Conservation (phyloP, 2,329 filamentous ascomycete species). For the Colletotrichum lupini region DNA sequence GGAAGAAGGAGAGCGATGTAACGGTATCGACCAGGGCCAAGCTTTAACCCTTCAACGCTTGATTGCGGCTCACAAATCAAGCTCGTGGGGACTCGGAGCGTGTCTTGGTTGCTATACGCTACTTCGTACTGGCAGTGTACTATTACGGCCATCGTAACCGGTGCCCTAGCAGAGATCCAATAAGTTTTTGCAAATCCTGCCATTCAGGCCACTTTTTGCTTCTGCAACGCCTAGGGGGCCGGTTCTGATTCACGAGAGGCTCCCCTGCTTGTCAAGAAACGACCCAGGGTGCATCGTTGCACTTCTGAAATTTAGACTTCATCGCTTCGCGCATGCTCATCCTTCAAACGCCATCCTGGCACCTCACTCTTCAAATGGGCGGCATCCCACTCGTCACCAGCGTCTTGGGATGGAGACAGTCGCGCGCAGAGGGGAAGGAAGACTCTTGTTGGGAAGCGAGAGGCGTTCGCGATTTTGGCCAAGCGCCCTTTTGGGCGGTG, state of each 20-base stretch:
- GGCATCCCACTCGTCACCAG: conserved; percentile 1
- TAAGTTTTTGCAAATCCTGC: not conserved
- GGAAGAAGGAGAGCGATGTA: not conserved
- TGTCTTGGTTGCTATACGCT: conserved; percentile 1
- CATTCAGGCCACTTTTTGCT: not conserved
- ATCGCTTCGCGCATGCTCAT: conserved; percentile 19
- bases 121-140: not conserved
- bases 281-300: conserved; percentile 18
- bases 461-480: conserved; percentile 19
- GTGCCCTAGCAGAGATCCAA: conserved; percentile 5
- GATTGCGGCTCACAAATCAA: conserved; percentile 24
- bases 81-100: conserved; percentile 2
- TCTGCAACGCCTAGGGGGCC: conserved; percentile 10
- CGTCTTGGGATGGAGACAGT: not conserved
- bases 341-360: conserved; percentile 3
- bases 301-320: conserved; percentile 26
- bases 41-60: conserved; percentile 8
- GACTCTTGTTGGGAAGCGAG: not conserved
- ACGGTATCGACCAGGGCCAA: conserved; percentile 5
- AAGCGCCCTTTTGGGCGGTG: conserved; percentile 17
- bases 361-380: not conserved
- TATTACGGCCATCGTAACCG: conserved; percentile 11
- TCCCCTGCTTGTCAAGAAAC: conserved; percentile 25
- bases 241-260: conserved; percentile 7
- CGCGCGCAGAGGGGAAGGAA: not conserved